phyloP scores from a whole-genome alignment of 2,329 filamentous ascomycete species.

The Whalleya microplaca region DNA sequence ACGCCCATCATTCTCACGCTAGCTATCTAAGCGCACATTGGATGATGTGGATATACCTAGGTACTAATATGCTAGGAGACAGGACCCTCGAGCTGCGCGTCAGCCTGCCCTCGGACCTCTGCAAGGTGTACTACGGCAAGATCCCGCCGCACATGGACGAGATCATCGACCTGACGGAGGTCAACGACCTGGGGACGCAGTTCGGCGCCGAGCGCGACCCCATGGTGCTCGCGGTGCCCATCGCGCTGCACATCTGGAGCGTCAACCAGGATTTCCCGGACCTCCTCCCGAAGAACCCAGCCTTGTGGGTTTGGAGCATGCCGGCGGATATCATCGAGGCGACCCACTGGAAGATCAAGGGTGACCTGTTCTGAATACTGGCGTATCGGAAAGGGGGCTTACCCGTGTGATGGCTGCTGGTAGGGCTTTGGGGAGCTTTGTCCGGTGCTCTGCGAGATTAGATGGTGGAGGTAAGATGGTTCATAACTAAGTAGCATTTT shows the following conservation, averaged over 20 bases:
- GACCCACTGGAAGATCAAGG: slow-evolving; percentile 21
- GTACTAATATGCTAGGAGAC: slow-evolving; percentile 1
- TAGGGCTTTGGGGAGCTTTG: not conserved
- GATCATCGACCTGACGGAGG: slow-evolving; percentile 15
- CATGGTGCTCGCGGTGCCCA: slow-evolving; percentile 25
- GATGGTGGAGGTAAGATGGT: too few species aligned
- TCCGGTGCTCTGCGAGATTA: not conserved
- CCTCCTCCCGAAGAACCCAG: slow-evolving; percentile 24
- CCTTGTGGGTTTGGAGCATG: slow-evolving; percentile 24
- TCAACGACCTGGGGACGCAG: slow-evolving; percentile 15
- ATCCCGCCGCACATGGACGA: slow-evolving; percentile 19
- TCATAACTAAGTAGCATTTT: too few species aligned
- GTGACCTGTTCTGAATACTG: slow-evolving; percentile 17
- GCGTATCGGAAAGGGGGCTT: not conserved
- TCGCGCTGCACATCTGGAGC: slow-evolving; percentile 22
- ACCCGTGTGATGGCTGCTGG: not conserved
- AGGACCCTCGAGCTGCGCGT: slow-evolving; percentile 19
- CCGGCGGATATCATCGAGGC: slow-evolving; percentile 25
- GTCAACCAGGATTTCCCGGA: slow-evolving; percentile 23
- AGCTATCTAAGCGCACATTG: not conserved
- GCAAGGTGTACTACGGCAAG: slow-evolving; percentile 21
- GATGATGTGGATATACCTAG: not conserved
- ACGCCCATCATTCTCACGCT: too few species aligned
- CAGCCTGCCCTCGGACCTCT: slow-evolving; percentile 18
- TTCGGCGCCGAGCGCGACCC: slow-evolving; percentile 23